Conservation (phyloP, 345 rosid species). For the Populus deltoides region DNA sequence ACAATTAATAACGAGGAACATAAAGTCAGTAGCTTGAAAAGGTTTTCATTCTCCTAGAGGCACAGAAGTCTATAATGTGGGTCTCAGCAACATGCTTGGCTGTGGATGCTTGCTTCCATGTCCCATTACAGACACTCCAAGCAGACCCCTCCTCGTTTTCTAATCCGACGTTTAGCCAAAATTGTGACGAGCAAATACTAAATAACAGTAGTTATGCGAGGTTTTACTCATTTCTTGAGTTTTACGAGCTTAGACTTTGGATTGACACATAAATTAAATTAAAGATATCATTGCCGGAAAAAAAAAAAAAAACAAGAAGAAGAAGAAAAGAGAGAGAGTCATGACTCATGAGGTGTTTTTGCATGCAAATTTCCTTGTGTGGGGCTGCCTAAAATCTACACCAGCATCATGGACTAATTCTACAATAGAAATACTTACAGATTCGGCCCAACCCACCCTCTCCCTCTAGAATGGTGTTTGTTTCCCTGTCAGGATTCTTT, state of each 20-base stretch:
- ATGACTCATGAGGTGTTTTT: constrained; percentile 4
- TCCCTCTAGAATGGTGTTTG: background rate
- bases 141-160: background rate
- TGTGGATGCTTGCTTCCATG: background rate
- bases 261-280: no score
- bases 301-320: no score
- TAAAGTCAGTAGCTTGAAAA: background rate
- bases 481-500: background rate
- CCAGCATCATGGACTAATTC: constrained; percentile 2
- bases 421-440: background rate
- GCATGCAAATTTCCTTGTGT: constrained; percentile 12
- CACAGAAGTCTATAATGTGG: constrained; percentile 14
- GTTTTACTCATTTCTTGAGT: no score
- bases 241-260: no score
- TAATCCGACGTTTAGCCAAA: background rate
- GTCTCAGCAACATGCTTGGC: background rate
- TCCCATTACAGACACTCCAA: background rate
- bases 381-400: constrained; percentile 6
- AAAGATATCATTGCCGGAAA: no score
- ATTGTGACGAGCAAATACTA: constrained; percentile 1
- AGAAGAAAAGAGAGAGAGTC: background rate
- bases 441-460: background rate
- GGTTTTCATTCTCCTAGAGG: constrained; percentile 1
- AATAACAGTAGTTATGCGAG: background rate
- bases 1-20: background rate